Conservation (phyloP, 371 early-diverging fungal genomes). For the Entomophthora muscae region DNA sequence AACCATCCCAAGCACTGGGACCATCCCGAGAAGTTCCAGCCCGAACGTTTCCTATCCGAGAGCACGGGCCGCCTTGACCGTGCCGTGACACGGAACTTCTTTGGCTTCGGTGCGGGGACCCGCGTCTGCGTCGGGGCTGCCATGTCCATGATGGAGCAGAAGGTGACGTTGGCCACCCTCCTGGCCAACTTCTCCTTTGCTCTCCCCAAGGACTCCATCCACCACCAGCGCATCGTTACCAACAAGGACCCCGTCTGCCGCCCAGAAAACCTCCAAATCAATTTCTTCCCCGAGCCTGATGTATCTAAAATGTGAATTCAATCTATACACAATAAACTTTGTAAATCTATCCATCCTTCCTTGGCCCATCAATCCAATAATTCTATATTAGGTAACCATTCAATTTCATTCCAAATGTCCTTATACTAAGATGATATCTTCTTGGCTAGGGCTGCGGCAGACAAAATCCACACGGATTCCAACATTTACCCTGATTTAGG, state of each 20-base stretch:
- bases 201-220: neutral
- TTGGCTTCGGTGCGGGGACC: slow-evolving; percentile 14
- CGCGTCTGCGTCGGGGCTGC: slow-evolving; percentile 19
- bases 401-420: too few species aligned
- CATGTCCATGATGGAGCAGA: slow-evolving; percentile 16
- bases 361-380: too few species aligned
- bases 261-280: neutral
- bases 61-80: slow-evolving; percentile 13
- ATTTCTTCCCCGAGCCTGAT: neutral
- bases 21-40: neutral
- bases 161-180: slow-evolving; percentile 15
- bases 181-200: neutral
- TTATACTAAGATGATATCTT: too few species aligned
- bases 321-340: too few species aligned
- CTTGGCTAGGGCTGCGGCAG: too few species aligned
- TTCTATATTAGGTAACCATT: too few species aligned
- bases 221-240: neutral
- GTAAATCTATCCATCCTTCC: too few species aligned
- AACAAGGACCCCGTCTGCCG: neutral
- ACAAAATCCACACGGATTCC: too few species aligned
- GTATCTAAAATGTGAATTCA: too few species aligned
- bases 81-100: slow-evolving; percentile 18
- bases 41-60: neutral
- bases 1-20: slow-evolving; percentile 1
- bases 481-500: too few species aligned